Evolutionary conservation across 768 basidiomycete species (phyloP), one percentile per base, ranked within the genome.

Genomic region (Nidularia sp.): DNA sequence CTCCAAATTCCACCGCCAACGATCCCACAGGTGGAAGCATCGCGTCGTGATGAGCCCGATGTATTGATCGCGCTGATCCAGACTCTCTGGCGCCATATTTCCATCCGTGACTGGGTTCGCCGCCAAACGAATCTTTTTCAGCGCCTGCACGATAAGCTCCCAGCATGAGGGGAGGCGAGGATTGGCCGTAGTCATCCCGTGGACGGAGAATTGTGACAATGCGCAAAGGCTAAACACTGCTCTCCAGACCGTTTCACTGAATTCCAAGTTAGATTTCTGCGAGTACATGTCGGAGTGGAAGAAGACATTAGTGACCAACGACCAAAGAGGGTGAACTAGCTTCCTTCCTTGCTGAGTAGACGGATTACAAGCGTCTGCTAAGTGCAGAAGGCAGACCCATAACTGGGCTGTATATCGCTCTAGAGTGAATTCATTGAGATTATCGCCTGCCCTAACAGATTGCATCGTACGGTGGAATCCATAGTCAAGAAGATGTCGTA

Each of bases 1-100:
- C 10, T 78, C 69, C 31, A 90, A 72, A 9, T 63, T 61, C 95
- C 95, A 98, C 25, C 73, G 63, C 91, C 93, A 97, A n/a, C 76
- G 73, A 31, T 77, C 74, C 60, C 78, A 83, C 43, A 98, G 66
- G n/a, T 82, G 69, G 51, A 88, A 79, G 64, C 90, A 93, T 10
- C 95, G 80, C 0, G 78, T 76, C 33, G 86, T 76, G 49, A 96
- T 70, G 5, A 86, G 66, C 7, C 79, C 78, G 50, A 93, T 69
- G 61, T 94, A 95, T 6, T 75, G 67, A 62, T 94, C 90, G 13
- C 85, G 80, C 51, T 80, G 79, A 50, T 72, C 68, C 3, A 85
- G 60, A 18, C 60, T 72, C 1, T 68, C 62, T 9, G 51, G 60
- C 1, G 75, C 64, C 7, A 77, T 61, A 10, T 49, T 55, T 34